A percentile compares a stretch with the other conserved stretches of the same genome.
These are phyloP conservation scores for Backusella australiensis DNA, from an alignment of 192 early-diverging fungal genomes.

Conservation along the genomic window DNA sequence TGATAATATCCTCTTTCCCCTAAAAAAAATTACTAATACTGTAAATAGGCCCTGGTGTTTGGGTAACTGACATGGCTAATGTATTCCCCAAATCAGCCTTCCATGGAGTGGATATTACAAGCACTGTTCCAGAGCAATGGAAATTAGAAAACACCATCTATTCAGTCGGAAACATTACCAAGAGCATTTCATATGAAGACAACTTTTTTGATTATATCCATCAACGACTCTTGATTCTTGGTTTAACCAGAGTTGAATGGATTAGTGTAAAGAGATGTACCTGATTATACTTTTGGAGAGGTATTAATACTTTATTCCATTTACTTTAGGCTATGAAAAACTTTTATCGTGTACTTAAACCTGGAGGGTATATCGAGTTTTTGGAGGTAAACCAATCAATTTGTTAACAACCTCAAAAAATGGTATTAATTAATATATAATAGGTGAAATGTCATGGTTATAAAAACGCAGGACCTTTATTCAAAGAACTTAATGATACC, in stretches of 20 bases:
- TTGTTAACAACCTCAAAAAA: background rate
- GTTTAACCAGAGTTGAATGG: conserved; percentile 28
- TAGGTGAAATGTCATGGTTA: background rate
- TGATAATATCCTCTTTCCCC: too few species aligned
- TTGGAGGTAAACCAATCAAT: background rate
- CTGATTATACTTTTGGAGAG: background rate
- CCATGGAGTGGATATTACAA: conserved; percentile 47
- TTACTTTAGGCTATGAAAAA: conserved; percentile 19
- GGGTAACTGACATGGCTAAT: conserved; percentile 46
- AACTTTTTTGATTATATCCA: conserved; percentile 31
- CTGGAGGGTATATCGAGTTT: conserved; percentile 34
- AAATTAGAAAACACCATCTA: conserved; percentile 23
- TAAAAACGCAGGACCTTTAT: background rate
- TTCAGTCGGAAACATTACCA: conserved; percentile 14
- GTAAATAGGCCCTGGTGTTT: conserved; percentile 29
- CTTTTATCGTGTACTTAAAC: conserved; percentile 21
- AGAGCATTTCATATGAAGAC: conserved; percentile 26
- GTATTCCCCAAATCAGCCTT: conserved; percentile 45
- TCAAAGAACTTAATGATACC: background rate
- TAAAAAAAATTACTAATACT: background rate
- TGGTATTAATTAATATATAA: background rate
- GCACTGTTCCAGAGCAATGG: conserved; percentile 24
- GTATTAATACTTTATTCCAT: too few species aligned
- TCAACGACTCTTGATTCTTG: conserved; percentile 24
- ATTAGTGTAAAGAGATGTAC: background rate